Conservation (phyloP, 2,329 filamentous ascomycete genomes). For the Cercospora sp. region DNA sequence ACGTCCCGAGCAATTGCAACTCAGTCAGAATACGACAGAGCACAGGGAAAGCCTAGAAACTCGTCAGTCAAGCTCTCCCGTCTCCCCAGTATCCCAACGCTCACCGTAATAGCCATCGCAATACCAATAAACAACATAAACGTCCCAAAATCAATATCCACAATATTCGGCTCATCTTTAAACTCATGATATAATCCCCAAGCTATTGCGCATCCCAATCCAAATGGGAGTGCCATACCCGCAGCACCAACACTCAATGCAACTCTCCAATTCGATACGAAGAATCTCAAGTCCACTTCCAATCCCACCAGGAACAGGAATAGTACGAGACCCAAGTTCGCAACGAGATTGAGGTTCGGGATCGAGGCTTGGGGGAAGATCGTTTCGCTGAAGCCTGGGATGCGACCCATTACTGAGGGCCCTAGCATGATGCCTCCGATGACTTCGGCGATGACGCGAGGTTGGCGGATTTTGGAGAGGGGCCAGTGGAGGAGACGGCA, state of each 20-base stretch:
- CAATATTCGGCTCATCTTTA: slow-evolving; percentile 54
- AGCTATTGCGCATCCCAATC: slow-evolving; percentile 74
- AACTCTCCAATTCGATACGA: slow-evolving; percentile 76
- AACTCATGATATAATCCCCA: slow-evolving; percentile 80
- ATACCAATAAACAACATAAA: slow-evolving; percentile 84
- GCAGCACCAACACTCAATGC: slow-evolving; percentile 74
- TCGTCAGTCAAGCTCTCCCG: slow-evolving; percentile 11
- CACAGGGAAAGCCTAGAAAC: slow-evolving; percentile 69
- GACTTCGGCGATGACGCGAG: slow-evolving; percentile 80
- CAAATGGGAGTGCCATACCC: slow-evolving; percentile 82
- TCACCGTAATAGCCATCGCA: slow-evolving; percentile 84
- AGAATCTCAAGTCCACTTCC: slow-evolving; percentile 78
- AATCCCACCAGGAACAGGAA: slow-evolving; percentile 87
- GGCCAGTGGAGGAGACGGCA: slow-evolving; percentile 75
- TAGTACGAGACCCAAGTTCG: slow-evolving; percentile 78
- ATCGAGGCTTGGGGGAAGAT: slow-evolving; percentile 70
- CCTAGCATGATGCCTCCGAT: slow-evolving; percentile 82
- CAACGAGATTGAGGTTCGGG: slow-evolving; percentile 72
- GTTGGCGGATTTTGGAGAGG: slow-evolving; percentile 73
- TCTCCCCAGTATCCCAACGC: slow-evolving; percentile 21
- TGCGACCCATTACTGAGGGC: slow-evolving; percentile 83
- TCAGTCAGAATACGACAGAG: slow-evolving; percentile 92
- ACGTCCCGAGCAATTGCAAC: slow-evolving; percentile 77
- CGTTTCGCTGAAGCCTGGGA: slow-evolving; percentile 67
- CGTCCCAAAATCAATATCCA: slow-evolving; percentile 61